Evolutionary conservation across 2,329 filamentous ascomycete species (phyloP), one percentile per base, ranked within the genome.

Genomic region (Nemania sp.): DNA sequence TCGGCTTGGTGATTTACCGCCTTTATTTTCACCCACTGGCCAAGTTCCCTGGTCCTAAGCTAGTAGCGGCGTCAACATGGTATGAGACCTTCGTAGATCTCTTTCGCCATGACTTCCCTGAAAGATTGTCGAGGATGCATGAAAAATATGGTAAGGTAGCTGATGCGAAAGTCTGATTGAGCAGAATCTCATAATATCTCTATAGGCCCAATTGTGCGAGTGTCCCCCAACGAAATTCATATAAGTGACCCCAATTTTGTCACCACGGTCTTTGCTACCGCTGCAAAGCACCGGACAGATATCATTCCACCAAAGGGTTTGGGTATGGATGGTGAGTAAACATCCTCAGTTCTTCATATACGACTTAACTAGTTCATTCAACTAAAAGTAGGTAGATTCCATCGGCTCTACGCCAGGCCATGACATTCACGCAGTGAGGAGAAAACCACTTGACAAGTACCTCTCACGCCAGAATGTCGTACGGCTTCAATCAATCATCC

Each of bases 141-240:
- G 47, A 68, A 15, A 41, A 66, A 68, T 70, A 70, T 27, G 68
- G 68, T 70, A n/a, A 49, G 60, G 18, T 35, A 2, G 38, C 57
- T n/a, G 13, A 29, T 7, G 43, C 2, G 11, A 43, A 7, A 26
- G 20, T 18, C 22, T 35, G 4, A 22, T 26, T 27, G 18, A 27
- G 22, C 57, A 5, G 26, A 11, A 56, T 29, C 18, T 43, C 22
- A 47, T 51, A n/a, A 53, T 11, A 26, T 35, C n/a, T 43, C 20
- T 18, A n/a, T 47, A 70, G 69, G 69, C 43, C 63, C 66, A 3
- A 70, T 70, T 20, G 59, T 70, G 15, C 62, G 69, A 15, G 63
- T 70, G 13, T 47, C 38, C 11, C 69, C 69, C 5, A 49, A 64
- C 7, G 69, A 70, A 27, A 62, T 70, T 5, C 60, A 65, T 8